Conservation (phyloP, 2,329 filamentous ascomycete species). For the Diplodia scrobiculata region DNA sequence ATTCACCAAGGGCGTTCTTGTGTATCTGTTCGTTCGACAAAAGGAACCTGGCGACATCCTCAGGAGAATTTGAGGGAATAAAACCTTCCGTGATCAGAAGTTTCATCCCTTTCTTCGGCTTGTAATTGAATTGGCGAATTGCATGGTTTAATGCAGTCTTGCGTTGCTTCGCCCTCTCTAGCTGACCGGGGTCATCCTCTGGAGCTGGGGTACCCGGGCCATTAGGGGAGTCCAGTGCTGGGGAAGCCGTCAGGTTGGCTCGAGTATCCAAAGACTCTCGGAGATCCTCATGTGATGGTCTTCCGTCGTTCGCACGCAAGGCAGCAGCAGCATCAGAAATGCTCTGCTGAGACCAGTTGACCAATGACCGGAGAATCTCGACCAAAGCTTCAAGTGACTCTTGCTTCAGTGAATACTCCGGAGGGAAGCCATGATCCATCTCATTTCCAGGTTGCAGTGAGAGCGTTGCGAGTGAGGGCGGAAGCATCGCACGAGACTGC, state of each 20-base stretch:
- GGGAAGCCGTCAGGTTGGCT: constrained; percentile 34
- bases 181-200: constrained; percentile 87
- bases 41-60: constrained; percentile 83
- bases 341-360: constrained; percentile 84
- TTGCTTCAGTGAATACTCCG: constrained; percentile 89
- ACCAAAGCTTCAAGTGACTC: constrained; percentile 85
- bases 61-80: constrained; percentile 74
- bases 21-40: constrained; percentile 79
- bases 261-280: constrained; percentile 77
- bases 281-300: constrained; percentile 58
- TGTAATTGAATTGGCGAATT: constrained; percentile 93
- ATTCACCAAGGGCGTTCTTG: constrained; percentile 92
- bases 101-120: constrained; percentile 92
- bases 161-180: constrained; percentile 92
- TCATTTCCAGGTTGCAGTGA: constrained; percentile 64
- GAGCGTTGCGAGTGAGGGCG: constrained; percentile 80
- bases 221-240: constrained; percentile 19
- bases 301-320: constrained; percentile 47
- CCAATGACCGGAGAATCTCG: constrained; percentile 82
- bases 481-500: constrained; percentile 82
- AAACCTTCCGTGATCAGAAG: constrained; percentile 81
- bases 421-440: constrained; percentile 71
- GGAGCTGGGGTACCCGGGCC: constrained; percentile 40
- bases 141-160: constrained; percentile 92
- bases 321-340: constrained; percentile 52